Conservation (phyloP, 2,329 filamentous ascomycete species). For the Xylaria sp. region DNA sequence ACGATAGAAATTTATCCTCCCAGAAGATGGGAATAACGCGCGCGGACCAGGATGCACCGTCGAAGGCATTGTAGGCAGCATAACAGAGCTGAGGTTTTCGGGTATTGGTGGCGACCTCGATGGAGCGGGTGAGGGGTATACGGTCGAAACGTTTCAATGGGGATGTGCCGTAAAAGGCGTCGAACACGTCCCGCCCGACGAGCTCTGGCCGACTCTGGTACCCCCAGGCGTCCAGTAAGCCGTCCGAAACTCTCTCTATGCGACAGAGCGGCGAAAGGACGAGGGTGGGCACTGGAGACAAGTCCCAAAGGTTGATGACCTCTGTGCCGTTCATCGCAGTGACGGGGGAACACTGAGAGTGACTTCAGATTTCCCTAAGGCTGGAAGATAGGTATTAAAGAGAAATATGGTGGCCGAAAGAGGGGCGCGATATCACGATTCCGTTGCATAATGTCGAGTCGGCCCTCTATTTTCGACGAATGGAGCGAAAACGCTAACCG, state of each 20-base stretch:
- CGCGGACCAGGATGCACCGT: slow-evolving; percentile 22
- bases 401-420: neutral
- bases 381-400: neutral
- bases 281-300: slow-evolving; percentile 27
- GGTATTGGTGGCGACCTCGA: slow-evolving; percentile 20
- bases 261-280: slow-evolving; percentile 12
- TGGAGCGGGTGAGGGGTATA: slow-evolving; percentile 26
- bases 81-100: slow-evolving; percentile 25
- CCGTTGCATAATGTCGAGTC: neutral
- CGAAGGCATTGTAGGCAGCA: neutral
- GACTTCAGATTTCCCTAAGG: neutral
- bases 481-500: neutral
- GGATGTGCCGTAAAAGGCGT: slow-evolving; percentile 13
- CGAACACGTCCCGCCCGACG: slow-evolving; percentile 25
- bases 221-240: slow-evolving; percentile 26
- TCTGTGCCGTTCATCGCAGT: slow-evolving; percentile 2
- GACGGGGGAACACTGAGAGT: neutral
- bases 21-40: slow-evolving; percentile 26
- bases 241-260: slow-evolving; percentile 27
- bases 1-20: slow-evolving; percentile 11
- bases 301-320: slow-evolving; percentile 21
- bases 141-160: slow-evolving; percentile 25
- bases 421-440: neutral
- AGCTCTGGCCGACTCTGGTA: slow-evolving; percentile 13
- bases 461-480: neutral